Base-by-base conservation (phyloP, 805 yeast genomes). In the Yarrowia osloensis region DNA sequence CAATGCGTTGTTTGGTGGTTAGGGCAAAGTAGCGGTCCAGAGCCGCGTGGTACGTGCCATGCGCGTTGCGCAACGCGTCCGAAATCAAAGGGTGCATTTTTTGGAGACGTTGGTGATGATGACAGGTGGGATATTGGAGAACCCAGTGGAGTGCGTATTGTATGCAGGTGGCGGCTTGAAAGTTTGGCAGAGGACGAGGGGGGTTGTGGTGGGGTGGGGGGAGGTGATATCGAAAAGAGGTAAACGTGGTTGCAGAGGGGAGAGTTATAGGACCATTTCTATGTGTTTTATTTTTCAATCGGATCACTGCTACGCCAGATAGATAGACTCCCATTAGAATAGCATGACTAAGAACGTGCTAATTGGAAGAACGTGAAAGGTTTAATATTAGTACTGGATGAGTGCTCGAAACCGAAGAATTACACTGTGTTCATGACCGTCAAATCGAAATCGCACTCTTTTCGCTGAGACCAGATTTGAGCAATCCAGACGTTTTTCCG, bases 11-110 rank as follows among this genome's bases (percentile, higher is more conserved):
- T 4, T 57, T 24, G 12, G 59, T 47, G 28, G 70, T 19, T 11
- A 70, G 71, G 42, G 62, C 46, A 21, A 19, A 19, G 39, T 68
- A 69, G 29, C 66, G 52, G 54, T 61, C 66, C 44, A 61, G 44
- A 4, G 57, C 54, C 19, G 54, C 55, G 19, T 42, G 55, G 55
- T 55, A 55, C 44, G 55, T 29, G 44, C 37, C 40, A 31, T 66
- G 68, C 35, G 68, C 68, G 50, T 40, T 65, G 29, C 50, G 31
- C 28, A 42, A 31, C 49, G 65, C 47, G 67, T 65, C 68, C 28
- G 50, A 47, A 57, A 65, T 44, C 26, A 54, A 24, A 66, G 63
- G 63, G n/a, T 57, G 63, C 63, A 57, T 55, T 22, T 22, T 29
- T 7, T 8, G 5, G 15, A 4, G 2, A 4, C 15, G 19, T 31